These are phyloP conservation scores for Candida suzukii DNA, from an alignment of 805 yeast genomes.

Conservation along the genomic window DNA sequence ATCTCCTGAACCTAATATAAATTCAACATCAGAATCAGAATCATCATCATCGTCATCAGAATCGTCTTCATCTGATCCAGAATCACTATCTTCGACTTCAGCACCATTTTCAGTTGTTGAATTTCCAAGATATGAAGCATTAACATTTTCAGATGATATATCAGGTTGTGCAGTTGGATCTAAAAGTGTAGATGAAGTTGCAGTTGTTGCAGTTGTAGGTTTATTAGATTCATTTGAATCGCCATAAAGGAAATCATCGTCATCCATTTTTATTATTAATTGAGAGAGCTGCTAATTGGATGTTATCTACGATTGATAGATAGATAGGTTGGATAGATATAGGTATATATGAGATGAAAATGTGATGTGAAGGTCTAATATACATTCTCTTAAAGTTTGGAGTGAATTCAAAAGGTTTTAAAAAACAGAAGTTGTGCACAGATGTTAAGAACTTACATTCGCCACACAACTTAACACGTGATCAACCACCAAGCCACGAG, in stretches of 20 bases:
- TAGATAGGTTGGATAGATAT: no score
- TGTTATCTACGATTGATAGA: no score
- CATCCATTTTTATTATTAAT: constrained; percentile 32
- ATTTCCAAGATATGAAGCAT: constrained; percentile 15
- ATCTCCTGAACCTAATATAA: constrained; percentile 50
- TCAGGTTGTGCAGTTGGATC: no score
- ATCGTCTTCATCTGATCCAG: constrained; percentile 32
- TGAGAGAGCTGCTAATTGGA: no score
- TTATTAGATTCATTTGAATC: constrained; percentile 36
- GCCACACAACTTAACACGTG: no score
- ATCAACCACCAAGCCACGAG: no score
- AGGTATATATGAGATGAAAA: no score
- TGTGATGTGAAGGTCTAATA: no score
- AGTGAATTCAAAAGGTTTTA: no score
- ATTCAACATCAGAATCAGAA: constrained; percentile 61
- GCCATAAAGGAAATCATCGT: constrained; percentile 64
- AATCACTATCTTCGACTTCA: constrained; percentile 18
- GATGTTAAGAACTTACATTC: no score
- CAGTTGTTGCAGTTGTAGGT: constrained; percentile 12
- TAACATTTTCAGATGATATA: constrained; percentile 2
- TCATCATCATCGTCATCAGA: constrained; percentile 44
- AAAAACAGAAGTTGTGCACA: no score
- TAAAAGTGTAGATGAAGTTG: constrained; percentile 15
- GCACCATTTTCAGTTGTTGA: constrained; percentile 15
- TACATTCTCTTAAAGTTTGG: no score